These are phyloP conservation scores for Pouteria glomerata DNA, from an alignment of 148 eudicot species.

Conservation along the genomic window DNA sequence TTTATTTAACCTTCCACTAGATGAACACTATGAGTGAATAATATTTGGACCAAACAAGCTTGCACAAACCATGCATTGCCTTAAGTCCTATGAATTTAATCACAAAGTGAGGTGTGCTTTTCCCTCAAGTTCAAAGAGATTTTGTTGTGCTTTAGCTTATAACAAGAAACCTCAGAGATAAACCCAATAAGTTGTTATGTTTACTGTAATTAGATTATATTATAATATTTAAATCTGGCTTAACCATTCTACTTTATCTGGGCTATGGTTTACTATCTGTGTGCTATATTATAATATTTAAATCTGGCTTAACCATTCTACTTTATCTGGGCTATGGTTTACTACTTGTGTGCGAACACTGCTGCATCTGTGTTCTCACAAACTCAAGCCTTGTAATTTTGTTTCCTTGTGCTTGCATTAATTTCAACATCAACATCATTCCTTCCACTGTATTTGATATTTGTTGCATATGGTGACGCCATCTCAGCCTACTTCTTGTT, in stretches of 20 bases:
- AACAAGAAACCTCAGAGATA: background rate
- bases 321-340: background rate
- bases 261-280: background rate
- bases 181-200: too few relatives aligned
- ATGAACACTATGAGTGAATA: too few relatives aligned
- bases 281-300: background rate
- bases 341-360: background rate
- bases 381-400: background rate
- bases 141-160: background rate
- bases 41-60: too few relatives aligned
- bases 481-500: background rate
- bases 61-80: too few relatives aligned
- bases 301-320: background rate
- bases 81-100: too few relatives aligned
- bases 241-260: background rate
- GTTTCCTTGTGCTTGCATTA: background rate
- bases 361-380: background rate
- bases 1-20: background rate
- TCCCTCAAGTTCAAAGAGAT: background rate
- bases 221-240: background rate
- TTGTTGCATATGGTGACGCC: background rate
- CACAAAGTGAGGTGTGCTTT: too few relatives aligned
- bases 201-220: background rate
- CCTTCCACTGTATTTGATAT: background rate
- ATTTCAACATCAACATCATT: background rate